Evolutionary conservation across 1,284 basidiomycete genomes (phyloP).

Genomic region (Boletus semigastroideus): DNA sequence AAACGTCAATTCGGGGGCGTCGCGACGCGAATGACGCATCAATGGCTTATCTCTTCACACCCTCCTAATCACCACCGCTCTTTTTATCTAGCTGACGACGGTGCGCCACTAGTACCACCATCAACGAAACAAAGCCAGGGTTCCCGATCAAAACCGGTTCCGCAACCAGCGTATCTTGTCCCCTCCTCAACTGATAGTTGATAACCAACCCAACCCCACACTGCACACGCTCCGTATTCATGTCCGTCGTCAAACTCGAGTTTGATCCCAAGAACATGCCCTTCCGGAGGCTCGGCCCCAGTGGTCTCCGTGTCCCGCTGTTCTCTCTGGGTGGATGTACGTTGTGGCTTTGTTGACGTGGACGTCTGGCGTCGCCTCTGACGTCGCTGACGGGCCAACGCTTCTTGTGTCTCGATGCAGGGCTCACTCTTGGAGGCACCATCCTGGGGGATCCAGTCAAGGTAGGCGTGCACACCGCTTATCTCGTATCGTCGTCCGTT

Average conservation of each 20-base stretch:
- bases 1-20: no score
- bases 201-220: no score
- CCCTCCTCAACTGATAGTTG: no score
- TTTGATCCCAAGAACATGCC: slow-evolving; percentile 66
- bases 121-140: no score
- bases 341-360: slow-evolving; percentile 15
- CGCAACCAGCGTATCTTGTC: no score
- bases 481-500: background rate
- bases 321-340: slow-evolving; percentile 79
- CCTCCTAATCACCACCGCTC: background rate
- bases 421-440: slow-evolving; percentile 42
- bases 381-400: background rate
- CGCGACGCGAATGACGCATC: no score
- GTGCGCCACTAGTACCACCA: no score
- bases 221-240: background rate
- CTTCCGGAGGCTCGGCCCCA: slow-evolving; percentile 70
- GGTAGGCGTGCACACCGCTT: background rate
- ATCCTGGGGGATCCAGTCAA: background rate
- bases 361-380: slow-evolving; percentile 1
- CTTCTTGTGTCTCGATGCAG: slow-evolving; percentile 9
- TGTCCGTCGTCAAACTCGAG: slow-evolving; percentile 23
- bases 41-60: background rate
- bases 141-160: no score
- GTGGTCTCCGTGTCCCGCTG: slow-evolving; percentile 72
- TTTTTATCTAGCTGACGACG: no score